phyloP scores from a whole-genome alignment of 495 filamentous ascomycete genomes.

The Apiosordaria backusii region DNA sequence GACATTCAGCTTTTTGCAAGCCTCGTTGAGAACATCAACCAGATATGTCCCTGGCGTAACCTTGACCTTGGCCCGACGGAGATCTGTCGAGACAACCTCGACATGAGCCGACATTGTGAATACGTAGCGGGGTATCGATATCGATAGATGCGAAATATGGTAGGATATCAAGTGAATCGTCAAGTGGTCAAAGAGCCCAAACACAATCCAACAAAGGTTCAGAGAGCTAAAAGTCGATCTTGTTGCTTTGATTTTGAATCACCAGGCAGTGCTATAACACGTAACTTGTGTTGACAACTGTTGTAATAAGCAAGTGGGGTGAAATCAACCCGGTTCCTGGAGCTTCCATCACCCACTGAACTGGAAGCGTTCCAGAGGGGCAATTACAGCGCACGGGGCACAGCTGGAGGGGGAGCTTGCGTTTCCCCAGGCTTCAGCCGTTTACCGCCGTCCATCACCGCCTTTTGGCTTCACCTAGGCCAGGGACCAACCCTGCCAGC shows the following conservation, averaged over 20 bases:
- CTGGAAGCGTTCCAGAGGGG: constrained; percentile 18
- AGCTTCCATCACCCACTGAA: constrained; percentile 16
- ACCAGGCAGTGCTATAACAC: neutral
- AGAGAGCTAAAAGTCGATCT: neutral
- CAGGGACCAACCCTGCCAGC: constrained; percentile 15
- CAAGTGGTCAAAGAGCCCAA: neutral
- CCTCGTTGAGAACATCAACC: constrained; percentile 79
- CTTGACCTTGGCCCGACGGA: constrained; percentile 72
- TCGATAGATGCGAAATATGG: neutral
- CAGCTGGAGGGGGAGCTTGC: constrained; percentile 5
- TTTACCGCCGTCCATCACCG: constrained; percentile 26
- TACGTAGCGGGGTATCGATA: neutral
- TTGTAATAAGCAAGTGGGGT: constrained; percentile 5
- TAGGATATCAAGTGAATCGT: neutral
- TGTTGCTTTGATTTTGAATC: neutral
- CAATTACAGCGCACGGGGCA: constrained; percentile 11
- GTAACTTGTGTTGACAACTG: neutral
- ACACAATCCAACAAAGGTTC: neutral
- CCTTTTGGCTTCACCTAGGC: constrained; percentile 14
- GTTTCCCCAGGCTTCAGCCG: constrained; percentile 12
- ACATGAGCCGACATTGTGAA: constrained; percentile 70
- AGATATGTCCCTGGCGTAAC: constrained; percentile 75
- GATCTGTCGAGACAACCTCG: constrained; percentile 75
- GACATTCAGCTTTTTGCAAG: constrained; percentile 73
- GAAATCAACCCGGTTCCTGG: constrained; percentile 11